phyloP scores from a whole-genome alignment of 805 yeast species.

The Suhomyces kilbournensis region DNA sequence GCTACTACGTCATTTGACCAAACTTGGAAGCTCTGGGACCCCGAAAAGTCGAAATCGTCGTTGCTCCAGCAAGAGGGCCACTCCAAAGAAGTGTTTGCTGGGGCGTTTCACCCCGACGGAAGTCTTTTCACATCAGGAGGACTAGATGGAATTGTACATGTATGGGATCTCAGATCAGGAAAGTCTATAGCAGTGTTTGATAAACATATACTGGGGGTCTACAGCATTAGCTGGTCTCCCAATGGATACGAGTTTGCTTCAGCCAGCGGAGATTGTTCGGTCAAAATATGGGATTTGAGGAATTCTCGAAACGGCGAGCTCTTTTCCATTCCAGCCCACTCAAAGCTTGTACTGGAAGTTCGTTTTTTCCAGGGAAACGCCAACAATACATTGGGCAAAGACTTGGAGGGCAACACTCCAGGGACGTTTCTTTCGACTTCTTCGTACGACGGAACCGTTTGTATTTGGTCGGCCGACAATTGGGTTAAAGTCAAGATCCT shows the following conservation, averaged over 20 bases:
- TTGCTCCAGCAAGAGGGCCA: slow-evolving; percentile 84
- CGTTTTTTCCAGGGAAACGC: slow-evolving; percentile 41
- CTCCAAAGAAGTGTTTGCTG: slow-evolving; percentile 61
- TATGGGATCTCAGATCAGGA: slow-evolving; percentile 90
- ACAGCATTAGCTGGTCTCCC: slow-evolving; percentile 68
- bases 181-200: slow-evolving; percentile 52
- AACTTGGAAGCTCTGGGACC: slow-evolving; percentile 90
- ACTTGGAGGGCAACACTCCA: slow-evolving; percentile 18
- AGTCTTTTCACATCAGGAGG: slow-evolving; percentile 75
- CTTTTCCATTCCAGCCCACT: slow-evolving; percentile 69
- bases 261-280: slow-evolving; percentile 78
- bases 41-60: slow-evolving; percentile 40
- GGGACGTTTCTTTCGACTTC: slow-evolving; percentile 56
- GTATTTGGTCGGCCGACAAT: slow-evolving; percentile 60
- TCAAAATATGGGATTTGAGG: slow-evolving; percentile 87
- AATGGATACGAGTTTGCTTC: slow-evolving; percentile 77
- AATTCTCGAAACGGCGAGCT: slow-evolving; percentile 31
- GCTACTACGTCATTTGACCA: slow-evolving; percentile 78
- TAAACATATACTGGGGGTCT: slow-evolving; percentile 72
- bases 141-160: slow-evolving; percentile 62
- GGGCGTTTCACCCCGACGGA: slow-evolving; percentile 74
- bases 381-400: slow-evolving; percentile 18
- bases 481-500: slow-evolving; percentile 60
- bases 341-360: slow-evolving; percentile 65
- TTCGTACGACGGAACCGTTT: slow-evolving; percentile 70